Base-by-base conservation (phyloP, 495 filamentous ascomycete species). In the Chaetomidium leptoderma region DNA sequence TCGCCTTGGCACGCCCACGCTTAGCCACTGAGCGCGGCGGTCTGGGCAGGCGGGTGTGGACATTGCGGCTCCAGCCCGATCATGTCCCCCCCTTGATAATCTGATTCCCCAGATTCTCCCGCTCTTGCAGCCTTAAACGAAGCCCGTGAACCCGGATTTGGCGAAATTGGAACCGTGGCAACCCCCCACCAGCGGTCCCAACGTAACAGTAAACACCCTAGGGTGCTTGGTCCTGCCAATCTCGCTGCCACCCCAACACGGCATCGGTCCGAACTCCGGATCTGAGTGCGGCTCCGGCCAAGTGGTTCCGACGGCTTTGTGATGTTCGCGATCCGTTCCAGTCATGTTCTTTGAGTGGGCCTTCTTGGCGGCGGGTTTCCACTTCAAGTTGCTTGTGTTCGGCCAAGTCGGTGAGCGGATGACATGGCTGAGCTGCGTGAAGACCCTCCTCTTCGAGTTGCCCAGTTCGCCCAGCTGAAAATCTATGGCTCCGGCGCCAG, bases 241-340 rank as follows among this genome's bases (percentile, higher is more conserved):
- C 51, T 43, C 37, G 37, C 39, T 45, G 52, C 24, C 52, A 32
- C 29, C 29, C 21, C 27, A 14, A 55, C 29, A 55, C 19, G 42
- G 40, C 42, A 17, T 40, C 53, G 53, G 53, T 39, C 53, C 53
- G 53, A 21, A 47, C 53, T 56, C 53, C 53, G 53, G 21, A 21
- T 14, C 45, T 32, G 45, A 7, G 6, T 48, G n/a, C 45, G 24
- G 51, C 24, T 17, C 35, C 52, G 52, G 52, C 27, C 27, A 11
- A 3, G 33, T 19, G 53, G 53, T 27, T 46, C 53, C 53, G 53
- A 46, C 42, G 53, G 53, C 26, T 55, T 26, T 19, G n/a, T n/a
- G 5, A 0, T 14, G 9, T 37, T 24, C 6, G 11, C 17, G 53
- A 46, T 55, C 53, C 53, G 53, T 2, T 33, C 32, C 26, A 32